A percentile compares a stretch with the other conserved stretches of the same genome.
phyloP scores from a whole-genome alignment of 176 grass and related monocot species.

The Carex kokanica region DNA sequence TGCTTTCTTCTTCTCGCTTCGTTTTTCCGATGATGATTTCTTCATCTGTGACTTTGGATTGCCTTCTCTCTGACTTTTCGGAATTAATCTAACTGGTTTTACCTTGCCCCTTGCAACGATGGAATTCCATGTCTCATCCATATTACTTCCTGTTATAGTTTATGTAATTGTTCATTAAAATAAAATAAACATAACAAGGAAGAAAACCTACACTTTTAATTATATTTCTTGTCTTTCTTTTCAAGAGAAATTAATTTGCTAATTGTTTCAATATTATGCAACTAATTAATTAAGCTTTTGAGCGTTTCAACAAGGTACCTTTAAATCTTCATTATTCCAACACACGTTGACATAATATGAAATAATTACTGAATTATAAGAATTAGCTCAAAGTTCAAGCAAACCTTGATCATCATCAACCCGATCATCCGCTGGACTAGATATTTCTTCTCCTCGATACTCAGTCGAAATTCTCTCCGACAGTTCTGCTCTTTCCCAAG shows the following conservation, averaged over 20 bases:
- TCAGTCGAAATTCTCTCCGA: not conserved
- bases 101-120: constrained; percentile 2
- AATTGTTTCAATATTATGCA: not conserved
- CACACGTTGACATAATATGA: too few relatives aligned
- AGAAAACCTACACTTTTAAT: not conserved
- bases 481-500: not conserved
- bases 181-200: not conserved
- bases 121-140: constrained; percentile 24
- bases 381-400: not conserved
- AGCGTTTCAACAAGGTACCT: not conserved
- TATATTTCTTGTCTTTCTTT: not conserved
- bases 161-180: not conserved
- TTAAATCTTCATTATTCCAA: too few relatives aligned
- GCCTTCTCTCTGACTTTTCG: not conserved
- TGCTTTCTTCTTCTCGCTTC: not conserved
- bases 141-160: constrained; percentile 6
- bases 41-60: not conserved
- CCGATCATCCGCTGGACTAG: not conserved
- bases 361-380: too few relatives aligned
- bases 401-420: constrained; percentile 11
- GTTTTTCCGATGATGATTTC: not conserved
- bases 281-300: not conserved
- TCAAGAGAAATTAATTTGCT: not conserved
- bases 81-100: constrained; percentile 5
- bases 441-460: not conserved